Evolutionary conservation across 2,329 filamentous ascomycete species (phyloP), one percentile per base, ranked within the genome.

Genomic region (Fusarium abutilonis): DNA sequence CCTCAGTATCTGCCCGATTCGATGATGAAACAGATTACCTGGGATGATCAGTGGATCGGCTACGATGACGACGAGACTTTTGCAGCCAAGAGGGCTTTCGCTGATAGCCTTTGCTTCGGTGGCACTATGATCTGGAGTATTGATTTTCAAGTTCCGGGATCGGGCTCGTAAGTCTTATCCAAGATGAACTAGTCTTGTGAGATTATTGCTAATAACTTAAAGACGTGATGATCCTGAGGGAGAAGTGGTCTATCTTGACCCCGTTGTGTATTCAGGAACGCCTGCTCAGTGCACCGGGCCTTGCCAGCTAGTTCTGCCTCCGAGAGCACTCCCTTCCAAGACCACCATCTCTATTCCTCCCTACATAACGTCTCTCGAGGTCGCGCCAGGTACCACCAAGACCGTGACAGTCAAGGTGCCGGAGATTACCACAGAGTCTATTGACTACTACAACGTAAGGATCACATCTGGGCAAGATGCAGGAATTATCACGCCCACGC

Each of bases 1-100:
- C 67, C 70, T 0, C 26, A 38, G 6, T 52, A 66, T 5, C 21
- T 68, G 3, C 9, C 40, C 10, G 51, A 39, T 4, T 21, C 39
- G 10, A 34, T 50, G 43, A 56, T 63, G 41, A 56, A 55, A 47
- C 43, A 55, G 45, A 36, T 56, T 19, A 61, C 53, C 4, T 71
- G 61, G 61, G 57, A 50, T 14, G 66, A 72, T 17, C 59, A 63
- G 41, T 69, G 71, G 52, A 46, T 61, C 26, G 53, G 53, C 29
- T 63, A 71, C 31, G 70, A 73, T 32, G 64, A 72, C 36, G 42
- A 55, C 3, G 67, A 72, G 13, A 72, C 68, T 3, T 51, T 63
- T 23, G 46, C 29, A 31, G 15, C 43, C 7, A 63, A 63, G 40
- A 49, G 34, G 11, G 14, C 11, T 8, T 52, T 45, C 13, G 59